Percentiles rank a stretch among this genome's conserved stretches.
Conservation (phyloP, 2,329 filamentous ascomycete genomes). For the Pseudogymnoascus sp. region DNA sequence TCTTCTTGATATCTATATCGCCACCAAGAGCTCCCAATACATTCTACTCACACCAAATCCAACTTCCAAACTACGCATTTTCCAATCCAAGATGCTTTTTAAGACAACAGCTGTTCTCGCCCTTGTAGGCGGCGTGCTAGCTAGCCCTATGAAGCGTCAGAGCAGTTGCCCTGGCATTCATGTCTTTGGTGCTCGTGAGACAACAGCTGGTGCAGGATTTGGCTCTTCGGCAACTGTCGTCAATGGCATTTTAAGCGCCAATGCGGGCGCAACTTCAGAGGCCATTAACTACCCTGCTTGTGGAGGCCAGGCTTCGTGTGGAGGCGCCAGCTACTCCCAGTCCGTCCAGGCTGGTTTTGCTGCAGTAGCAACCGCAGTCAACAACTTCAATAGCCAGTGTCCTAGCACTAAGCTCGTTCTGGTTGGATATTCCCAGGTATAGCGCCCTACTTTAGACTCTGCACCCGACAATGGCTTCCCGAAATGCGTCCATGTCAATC, state of each 20-base stretch:
- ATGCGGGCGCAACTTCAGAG: constrained; percentile 30
- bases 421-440: constrained; percentile 53
- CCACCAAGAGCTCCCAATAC: not conserved
- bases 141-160: not conserved
- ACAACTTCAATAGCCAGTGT: constrained; percentile 49
- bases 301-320: constrained; percentile 34
- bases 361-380: constrained; percentile 55
- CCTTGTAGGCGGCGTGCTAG: not conserved
- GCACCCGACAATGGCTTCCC: constrained; percentile 25
- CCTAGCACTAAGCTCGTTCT: constrained; percentile 53
- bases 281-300: constrained; percentile 37
- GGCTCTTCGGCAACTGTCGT: constrained; percentile 23
- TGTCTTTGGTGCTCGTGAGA: constrained; percentile 44
- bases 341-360: constrained; percentile 48
- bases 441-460: constrained; percentile 21
- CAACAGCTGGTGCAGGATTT: constrained; percentile 27
- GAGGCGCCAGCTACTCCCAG: constrained; percentile 34
- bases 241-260: constrained; percentile 25
- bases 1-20: not conserved
- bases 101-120: not conserved
- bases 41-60: not conserved
- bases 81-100: not conserved
- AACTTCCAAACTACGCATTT: not conserved
- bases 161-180: constrained; percentile 37
- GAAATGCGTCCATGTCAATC: not conserved